Base-by-base conservation (phyloP, 225 moss, liverwort and hornwort genomes). In the Pseudoscleropodium purum region DNA sequence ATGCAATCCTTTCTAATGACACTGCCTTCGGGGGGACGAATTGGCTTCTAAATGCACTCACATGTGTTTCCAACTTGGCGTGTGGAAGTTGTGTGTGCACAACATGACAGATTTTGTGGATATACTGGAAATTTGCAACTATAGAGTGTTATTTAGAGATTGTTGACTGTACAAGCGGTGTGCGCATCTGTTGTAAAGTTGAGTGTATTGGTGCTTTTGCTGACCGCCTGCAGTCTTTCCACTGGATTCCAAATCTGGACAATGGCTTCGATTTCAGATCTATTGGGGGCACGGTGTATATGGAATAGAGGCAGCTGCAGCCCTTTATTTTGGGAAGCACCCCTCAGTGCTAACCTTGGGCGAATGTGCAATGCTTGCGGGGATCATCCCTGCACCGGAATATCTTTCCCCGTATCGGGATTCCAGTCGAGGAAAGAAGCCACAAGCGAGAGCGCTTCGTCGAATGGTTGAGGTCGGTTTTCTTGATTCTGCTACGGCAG, bases 241-340 rank as follows among this genome's bases (percentile, higher is more conserved):
- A 85, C 89, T 91, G 92, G 92, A 82, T 87, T 88, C 83, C 93
- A 90, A 90, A 90, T 90, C 69, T 87, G 89, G 90, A 79, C 81
- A 85, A 86, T 92, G 89, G 60, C 87, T 88, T 87, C 91, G 89
- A 63, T 90, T 95, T 92, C 92, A 97, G 96, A 99, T 99, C 89
- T 99, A 99, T 90, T 99, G 96, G 97, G 99, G 99, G 70, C 99
- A 99, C 91, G 97, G 97, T 89, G 96, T 97, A 52, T 97, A 99
- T 89, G 99, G 99, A 86, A 92, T 99, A 89, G 96, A 97, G 92
- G 95, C 93, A 92, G 99, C 99, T 90, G 92, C 99, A 63, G 97
- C 99, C 25, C 93, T 99, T 47, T 99, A 99, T 91, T 96, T 99
- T 90, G 99, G 96, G 84, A 99, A 99, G 92, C 97, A 96, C 91